These are phyloP conservation scores for Trichoderma endophyticum DNA, from an alignment of 2,329 filamentous ascomycete genomes.

Conservation along the genomic window DNA sequence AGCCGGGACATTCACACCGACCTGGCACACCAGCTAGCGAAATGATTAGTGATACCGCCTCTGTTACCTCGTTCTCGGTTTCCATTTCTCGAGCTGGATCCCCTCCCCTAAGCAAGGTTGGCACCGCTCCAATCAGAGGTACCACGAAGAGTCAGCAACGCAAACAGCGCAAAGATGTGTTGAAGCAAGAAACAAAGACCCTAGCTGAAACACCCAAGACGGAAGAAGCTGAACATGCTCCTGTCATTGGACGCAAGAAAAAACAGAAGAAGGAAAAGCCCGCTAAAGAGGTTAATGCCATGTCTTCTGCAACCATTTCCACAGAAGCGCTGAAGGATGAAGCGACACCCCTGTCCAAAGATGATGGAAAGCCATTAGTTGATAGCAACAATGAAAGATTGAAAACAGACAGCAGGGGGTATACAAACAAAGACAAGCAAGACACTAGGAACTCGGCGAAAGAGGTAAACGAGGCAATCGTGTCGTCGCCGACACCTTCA, in stretches of 20 bases:
- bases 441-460: neutral
- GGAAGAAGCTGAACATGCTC: slow-evolving; percentile 61
- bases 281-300: slow-evolving; percentile 23
- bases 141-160: slow-evolving; percentile 78
- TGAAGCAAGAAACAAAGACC: slow-evolving; percentile 59
- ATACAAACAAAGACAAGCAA: neutral
- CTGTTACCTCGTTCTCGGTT: slow-evolving; percentile 67
- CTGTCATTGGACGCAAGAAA: slow-evolving; percentile 77
- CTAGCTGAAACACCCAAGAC: slow-evolving; percentile 49
- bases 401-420: neutral
- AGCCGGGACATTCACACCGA: slow-evolving; percentile 36
- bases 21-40: slow-evolving; percentile 75
- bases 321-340: slow-evolving; percentile 20
- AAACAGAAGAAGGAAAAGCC: slow-evolving; percentile 75
- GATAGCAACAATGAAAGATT: too few relatives aligned
- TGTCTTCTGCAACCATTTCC: slow-evolving; percentile 17
- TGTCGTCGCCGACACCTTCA: slow-evolving; percentile 22
- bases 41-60: slow-evolving; percentile 72
- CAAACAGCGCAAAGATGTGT: slow-evolving; percentile 68
- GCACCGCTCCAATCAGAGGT: slow-evolving; percentile 63
- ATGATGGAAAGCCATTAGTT: neutral
- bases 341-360: slow-evolving; percentile 4
- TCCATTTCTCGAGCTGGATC: slow-evolving; percentile 68
- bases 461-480: slow-evolving; percentile 17
- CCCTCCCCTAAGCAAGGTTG: slow-evolving; percentile 62